Evolutionary conservation across 768 basidiomycete genomes (phyloP).

Genomic region (Lentinula edodes): DNA sequence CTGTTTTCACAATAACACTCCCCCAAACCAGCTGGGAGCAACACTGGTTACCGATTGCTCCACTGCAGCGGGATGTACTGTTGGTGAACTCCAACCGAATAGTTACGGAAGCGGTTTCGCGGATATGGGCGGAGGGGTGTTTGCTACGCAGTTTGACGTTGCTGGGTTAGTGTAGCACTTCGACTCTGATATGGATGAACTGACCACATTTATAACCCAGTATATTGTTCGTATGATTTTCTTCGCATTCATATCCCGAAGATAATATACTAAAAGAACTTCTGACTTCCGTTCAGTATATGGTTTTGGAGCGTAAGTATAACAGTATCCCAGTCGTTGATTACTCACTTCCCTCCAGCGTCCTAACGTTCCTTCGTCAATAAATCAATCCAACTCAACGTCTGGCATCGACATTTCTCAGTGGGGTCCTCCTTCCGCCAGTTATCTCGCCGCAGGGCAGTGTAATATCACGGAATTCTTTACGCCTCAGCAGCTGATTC

Average conservation of each 20-base stretch:
- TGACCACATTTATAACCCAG: background rate
- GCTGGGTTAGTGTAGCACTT: constrained; percentile 20
- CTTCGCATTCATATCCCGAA: background rate
- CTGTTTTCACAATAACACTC: constrained; percentile 21
- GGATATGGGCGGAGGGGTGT: constrained; percentile 68
- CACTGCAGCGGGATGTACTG: constrained; percentile 58
- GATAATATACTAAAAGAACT: background rate
- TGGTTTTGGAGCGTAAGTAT: constrained; percentile 43
- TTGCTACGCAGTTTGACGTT: constrained; percentile 64
- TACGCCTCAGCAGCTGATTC: constrained; percentile 39
- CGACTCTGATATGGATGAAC: background rate
- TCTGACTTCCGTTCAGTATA: constrained; percentile 21
- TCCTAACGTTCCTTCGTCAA: constrained; percentile 30
- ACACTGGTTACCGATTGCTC: constrained; percentile 54
- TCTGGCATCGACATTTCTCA: constrained; percentile 29
- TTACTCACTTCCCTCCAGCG: constrained; percentile 23
- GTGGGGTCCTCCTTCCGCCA: constrained; percentile 39
- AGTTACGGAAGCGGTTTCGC: constrained; percentile 70
- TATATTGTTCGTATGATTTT: constrained; percentile 20
- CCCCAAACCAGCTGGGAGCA: constrained; percentile 38
- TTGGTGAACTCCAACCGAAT: constrained; percentile 48
- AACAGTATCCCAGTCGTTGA: background rate
- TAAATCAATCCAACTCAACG: constrained; percentile 21
- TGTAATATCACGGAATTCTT: constrained; percentile 40
- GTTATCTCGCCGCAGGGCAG: constrained; percentile 26